Evolutionary conservation across 2,329 filamentous ascomycete species (phyloP), one percentile per base, ranked within the genome.

Genomic region (Phyllosticta ampelicida): DNA sequence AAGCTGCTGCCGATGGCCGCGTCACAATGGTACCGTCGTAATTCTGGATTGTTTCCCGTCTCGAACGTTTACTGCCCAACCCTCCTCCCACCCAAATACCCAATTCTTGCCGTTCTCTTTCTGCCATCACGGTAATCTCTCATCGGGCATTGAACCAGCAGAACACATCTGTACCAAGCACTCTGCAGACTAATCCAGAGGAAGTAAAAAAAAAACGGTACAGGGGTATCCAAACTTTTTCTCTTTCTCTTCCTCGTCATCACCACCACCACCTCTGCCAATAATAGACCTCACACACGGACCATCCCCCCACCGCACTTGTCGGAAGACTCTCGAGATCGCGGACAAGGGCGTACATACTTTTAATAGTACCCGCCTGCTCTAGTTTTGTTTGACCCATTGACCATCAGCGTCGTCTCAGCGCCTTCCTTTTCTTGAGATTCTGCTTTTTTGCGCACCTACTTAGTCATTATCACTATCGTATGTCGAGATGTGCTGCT

Each of bases 1-100:
- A 80, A 66, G 74, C 56, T 26, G 16, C 26, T 10, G 51, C 50
- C 19, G 61, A 60, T n/a, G n/a, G 10, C n/a, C 21, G 20, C n/a
- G 55, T 62, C 21, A 59, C 59, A 2, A 62, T 63, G 62, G 59
- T 62, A 23, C 60, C 61, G 23, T 58, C 36, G n/a, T 44, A 44
- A n/a, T 5, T 44, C n/a, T 44, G 16, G 36, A 6, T 44, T n/a
- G 0, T 44, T n/a, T n/a, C 36, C 36, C 6, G 2, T 44, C 13
- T 44, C 36, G 6, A n/a, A 16, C 36, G 36, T 44, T n/a, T 44
- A 8, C 36, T 44, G 4, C 36, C 1, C 36, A 44, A 16, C 5
- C n/a, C n/a, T n/a, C n/a, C n/a, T n/a, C n/a, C 23, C 23, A 26
- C 36, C 36, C n/a, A 44, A 44, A 44, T 44, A 44, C 36, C 30